Evolutionary conservation across 139 green algal genomes (phyloP), one percentile per base, ranked within the genome.

Genomic region (Spirogloea muscicola): DNA sequence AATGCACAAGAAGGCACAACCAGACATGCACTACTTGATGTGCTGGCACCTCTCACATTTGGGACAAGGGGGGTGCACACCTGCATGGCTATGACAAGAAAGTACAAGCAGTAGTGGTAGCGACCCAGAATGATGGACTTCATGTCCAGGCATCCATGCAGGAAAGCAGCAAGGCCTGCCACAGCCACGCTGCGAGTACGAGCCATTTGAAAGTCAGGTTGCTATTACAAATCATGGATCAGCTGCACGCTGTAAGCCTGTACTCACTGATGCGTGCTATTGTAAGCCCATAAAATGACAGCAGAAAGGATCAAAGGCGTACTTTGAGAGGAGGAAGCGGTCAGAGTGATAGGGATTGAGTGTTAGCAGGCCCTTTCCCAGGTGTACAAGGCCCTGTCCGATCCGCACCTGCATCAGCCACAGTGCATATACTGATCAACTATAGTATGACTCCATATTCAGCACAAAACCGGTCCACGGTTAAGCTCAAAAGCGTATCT

Each of bases 341-440:
- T 96, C 91, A 0, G 90, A 91, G 77, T 97, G 93, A 79, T 92
- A 90, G 29, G 94, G 95, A 43, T 77, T 88, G 41, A 99, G 68
- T 2, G 89, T 95, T 3, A 98, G 83, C 29, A 99, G 87, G 31
- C 94, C 94, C 87, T 98, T 98, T 73, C 94, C 95, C 86, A 96
- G 90, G 88, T 99, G 95, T 57, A 94, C 79, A 5, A 96, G 84
- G 10, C 91, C 91, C 69, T 95, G 90, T 0, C 85, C 82, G 10
- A 90, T 65, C 3, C 89, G 77, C 13, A 87, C 74, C 72, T 80
- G 72, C 72, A 66, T 66, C 57, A 66, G n/a, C n/a, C n/a, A n/a
- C n/a, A n/a, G n/a, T n/a, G n/a, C n/a, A n/a, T n/a, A n/a, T n/a
- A n/a, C n/a, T n/a, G n/a, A n/a, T n/a, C n/a, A n/a, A n/a, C n/a